phyloP scores from a whole-genome alignment of 1,284 basidiomycete species.

The Trichosporon faecale region DNA sequence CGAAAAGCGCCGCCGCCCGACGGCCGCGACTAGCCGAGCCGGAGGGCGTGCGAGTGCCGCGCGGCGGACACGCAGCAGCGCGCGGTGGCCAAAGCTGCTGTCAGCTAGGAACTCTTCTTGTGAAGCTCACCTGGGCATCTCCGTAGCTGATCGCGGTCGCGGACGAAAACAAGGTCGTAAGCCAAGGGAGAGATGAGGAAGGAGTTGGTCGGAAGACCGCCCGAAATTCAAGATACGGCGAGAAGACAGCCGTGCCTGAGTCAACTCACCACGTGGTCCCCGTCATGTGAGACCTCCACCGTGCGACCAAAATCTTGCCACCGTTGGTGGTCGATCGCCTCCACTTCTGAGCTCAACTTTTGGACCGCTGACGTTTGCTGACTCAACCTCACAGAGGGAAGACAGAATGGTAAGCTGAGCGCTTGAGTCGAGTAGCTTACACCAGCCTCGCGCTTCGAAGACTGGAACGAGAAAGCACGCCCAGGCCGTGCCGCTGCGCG shows the following conservation, averaged over 20 bases:
- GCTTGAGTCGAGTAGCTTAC: background rate
- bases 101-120: background rate
- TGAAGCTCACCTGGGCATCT: constrained; percentile 17
- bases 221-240: background rate
- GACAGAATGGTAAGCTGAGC: constrained; percentile 15
- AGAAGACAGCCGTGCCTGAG: background rate
- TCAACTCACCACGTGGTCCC: background rate
- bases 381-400: background rate
- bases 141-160: background rate
- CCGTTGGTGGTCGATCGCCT: background rate
- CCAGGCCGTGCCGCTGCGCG: constrained; percentile 28
- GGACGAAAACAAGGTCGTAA: background rate
- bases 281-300: background rate
- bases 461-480: constrained; percentile 27
- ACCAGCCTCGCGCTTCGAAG: constrained; percentile 33
- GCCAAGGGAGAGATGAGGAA: background rate
- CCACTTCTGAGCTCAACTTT: constrained; percentile 6
- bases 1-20: background rate
- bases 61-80: constrained; percentile 18
- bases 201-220: background rate
- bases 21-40: background rate
- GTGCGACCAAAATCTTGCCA: background rate
- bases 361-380: background rate
- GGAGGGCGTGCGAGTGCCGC: background rate
- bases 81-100: constrained; percentile 17